These are phyloP conservation scores for Sarocladiaceae sp. DNA, from an alignment of 2,329 filamentous ascomycete species.

Conservation along the genomic window DNA sequence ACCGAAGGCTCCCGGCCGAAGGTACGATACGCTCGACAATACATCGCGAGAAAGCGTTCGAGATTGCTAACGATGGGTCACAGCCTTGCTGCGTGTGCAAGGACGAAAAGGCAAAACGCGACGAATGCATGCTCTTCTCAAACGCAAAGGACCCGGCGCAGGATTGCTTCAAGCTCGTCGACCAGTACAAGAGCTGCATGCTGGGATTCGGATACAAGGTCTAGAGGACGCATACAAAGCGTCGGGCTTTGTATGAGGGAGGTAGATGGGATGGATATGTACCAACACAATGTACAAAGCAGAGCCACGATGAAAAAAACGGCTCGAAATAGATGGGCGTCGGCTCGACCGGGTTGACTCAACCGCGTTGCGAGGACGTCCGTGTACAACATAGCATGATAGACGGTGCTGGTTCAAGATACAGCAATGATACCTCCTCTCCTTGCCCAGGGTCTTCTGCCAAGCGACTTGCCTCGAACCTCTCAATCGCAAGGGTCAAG, in stretches of 20 bases:
- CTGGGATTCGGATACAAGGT: slow-evolving; percentile 82
- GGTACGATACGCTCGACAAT: slow-evolving; percentile 2
- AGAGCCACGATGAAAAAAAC: neutral
- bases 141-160: slow-evolving; percentile 72
- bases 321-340: neutral
- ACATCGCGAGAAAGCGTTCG: slow-evolving; percentile 10
- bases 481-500: no score
- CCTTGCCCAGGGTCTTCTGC: no score
- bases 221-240: slow-evolving; percentile 23
- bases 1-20: slow-evolving; percentile 12
- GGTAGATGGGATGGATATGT: neutral
- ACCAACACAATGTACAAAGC: neutral
- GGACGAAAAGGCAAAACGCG: slow-evolving; percentile 82
- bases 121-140: slow-evolving; percentile 99
- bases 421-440: slow-evolving; percentile 7
- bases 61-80: neutral
- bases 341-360: no score
- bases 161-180: slow-evolving; percentile 77
- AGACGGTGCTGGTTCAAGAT: slow-evolving; percentile 6
- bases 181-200: slow-evolving; percentile 89
- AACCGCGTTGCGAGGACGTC: neutral
- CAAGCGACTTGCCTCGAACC: no score
- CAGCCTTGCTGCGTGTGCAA: slow-evolving; percentile 98
- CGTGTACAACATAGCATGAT: slow-evolving; percentile 10
- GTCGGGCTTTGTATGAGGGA: slow-evolving; percentile 11